Evolutionary conservation across 768 basidiomycete genomes (phyloP).

Genomic region (Exidia glandulosa): DNA sequence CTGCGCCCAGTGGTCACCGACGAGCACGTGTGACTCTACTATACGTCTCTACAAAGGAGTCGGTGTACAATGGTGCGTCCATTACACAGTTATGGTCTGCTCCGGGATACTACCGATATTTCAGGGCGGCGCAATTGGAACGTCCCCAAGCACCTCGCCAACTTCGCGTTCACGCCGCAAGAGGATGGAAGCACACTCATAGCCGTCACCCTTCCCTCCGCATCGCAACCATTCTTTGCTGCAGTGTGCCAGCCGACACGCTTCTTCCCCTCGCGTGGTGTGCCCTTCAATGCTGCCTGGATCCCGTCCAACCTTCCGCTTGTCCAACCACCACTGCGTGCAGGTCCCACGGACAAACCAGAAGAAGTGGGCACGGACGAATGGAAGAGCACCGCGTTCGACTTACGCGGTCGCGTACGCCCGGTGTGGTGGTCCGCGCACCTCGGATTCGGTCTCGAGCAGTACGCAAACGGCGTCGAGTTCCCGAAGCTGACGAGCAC

Average conservation of each 20-base stretch:
- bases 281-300: background rate
- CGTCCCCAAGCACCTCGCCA: conserved; percentile 6
- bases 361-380: background rate
- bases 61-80: conserved; percentile 6
- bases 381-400: background rate
- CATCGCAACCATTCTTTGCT: conserved; percentile 4
- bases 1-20: background rate
- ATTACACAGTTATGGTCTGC: background rate
- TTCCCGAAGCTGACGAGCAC: background rate
- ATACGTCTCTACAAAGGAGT: conserved; percentile 7
- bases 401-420: background rate
- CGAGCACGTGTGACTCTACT: conserved; percentile 1
- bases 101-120: background rate
- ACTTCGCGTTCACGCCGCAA: conserved; percentile 3
- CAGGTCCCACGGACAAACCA: background rate
- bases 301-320: background rate
- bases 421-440: background rate
- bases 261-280: background rate
- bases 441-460: no score
- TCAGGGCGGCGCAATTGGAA: conserved; percentile 9
- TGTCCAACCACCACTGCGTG: background rate
- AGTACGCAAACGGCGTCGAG: background rate
- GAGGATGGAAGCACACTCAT: background rate
- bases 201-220: no score
- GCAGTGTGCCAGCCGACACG: background rate